phyloP scores from a whole-genome alignment of 768 basidiomycete species.

The Tricholoma hemisulphureum region DNA sequence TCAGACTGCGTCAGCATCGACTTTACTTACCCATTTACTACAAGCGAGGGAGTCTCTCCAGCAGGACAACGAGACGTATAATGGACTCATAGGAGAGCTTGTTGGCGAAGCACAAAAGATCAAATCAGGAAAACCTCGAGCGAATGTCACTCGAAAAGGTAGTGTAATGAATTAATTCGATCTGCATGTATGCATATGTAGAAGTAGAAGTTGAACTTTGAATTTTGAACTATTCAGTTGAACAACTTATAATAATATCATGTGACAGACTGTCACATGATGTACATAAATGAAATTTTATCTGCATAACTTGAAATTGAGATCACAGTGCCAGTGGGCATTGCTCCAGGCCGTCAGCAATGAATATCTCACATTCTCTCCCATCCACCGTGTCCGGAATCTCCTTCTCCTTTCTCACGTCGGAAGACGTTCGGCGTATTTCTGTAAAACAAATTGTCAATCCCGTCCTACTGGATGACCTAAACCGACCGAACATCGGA shows the following conservation, averaged over 20 bases:
- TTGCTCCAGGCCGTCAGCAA: constrained; percentile 28
- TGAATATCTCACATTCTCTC: constrained; percentile 91
- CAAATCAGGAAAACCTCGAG: constrained; percentile 61
- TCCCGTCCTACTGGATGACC: constrained; percentile 87
- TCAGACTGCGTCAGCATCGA: constrained; percentile 74
- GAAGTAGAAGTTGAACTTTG: too few species aligned
- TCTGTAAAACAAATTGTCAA: constrained; percentile 98
- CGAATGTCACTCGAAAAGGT: constrained; percentile 41
- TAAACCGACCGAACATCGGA: constrained; percentile 87
- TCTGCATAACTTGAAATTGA: too few species aligned
- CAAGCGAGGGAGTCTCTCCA: constrained; percentile 80
- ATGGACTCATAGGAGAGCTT: constrained; percentile 85
- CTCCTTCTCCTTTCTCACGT: constrained; percentile 90
- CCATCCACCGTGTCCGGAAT: constrained; percentile 82
- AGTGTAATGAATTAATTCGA: constrained; percentile 40
- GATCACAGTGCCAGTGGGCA: too few species aligned
- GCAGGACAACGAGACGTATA: constrained; percentile 87
- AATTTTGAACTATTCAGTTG: too few species aligned
- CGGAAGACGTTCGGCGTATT: constrained; percentile 85
- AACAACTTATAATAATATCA: too few species aligned
- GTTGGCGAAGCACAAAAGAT: constrained; percentile 90
- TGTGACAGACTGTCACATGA: too few species aligned
- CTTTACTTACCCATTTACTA: constrained; percentile 75
- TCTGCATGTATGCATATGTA: neutral
- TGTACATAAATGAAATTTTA: neutral